Percentiles rank a stretch among this genome's conserved stretches.
phyloP scores from a whole-genome alignment of 1,284 basidiomycete species.

The Dichomitus squalens region DNA sequence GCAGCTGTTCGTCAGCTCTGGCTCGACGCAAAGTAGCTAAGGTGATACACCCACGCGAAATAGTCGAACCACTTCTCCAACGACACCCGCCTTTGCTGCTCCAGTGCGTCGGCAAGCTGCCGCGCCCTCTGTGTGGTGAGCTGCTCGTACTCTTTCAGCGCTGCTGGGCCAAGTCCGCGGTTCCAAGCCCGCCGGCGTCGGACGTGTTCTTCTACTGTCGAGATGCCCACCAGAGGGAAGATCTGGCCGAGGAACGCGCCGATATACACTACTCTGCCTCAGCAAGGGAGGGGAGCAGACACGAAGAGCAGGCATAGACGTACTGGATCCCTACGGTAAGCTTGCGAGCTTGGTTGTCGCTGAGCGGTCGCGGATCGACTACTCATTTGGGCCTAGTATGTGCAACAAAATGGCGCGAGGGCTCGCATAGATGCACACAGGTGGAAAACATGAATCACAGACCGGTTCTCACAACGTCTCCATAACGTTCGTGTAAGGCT shows the following conservation, averaged over 20 bases:
- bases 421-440: not conserved
- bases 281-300: not conserved
- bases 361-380: not conserved
- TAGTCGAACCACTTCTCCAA: not conserved
- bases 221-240: not conserved
- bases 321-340: not conserved
- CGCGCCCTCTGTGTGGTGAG: slow-evolving; percentile 33
- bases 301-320: not conserved
- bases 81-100: not conserved
- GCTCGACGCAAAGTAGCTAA: too few relatives aligned
- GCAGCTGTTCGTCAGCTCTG: too few relatives aligned
- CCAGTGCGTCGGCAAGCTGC: slow-evolving; percentile 33
- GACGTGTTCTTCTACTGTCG: too few relatives aligned
- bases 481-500: not conserved
- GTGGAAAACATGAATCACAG: not conserved
- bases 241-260: not conserved
- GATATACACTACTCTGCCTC: not conserved
- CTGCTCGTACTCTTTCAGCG: slow-evolving; percentile 43
- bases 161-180: slow-evolving; percentile 39
- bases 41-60: not conserved
- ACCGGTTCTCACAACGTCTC: not conserved
- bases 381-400: not conserved
- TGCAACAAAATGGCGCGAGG: not conserved
- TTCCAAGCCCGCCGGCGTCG: slow-evolving; percentile 44
- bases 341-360: not conserved